phyloP scores from a whole-genome alignment of 768 basidiomycete species.

The Tylopilus rubrobrunneus region DNA sequence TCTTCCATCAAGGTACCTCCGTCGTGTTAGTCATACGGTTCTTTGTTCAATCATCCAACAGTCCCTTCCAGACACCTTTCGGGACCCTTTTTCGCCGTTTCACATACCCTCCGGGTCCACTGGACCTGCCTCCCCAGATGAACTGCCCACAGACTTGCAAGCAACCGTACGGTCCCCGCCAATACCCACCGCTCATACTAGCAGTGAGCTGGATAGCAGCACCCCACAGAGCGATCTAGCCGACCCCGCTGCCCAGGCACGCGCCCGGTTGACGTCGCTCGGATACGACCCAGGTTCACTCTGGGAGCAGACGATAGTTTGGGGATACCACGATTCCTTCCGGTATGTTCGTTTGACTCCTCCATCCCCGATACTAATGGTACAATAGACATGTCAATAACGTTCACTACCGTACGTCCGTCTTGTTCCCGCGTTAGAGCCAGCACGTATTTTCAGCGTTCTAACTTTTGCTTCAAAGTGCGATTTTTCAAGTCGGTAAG shows the following conservation, averaged over 20 bases:
- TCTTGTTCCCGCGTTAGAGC: neutral
- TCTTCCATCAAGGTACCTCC: slow-evolving; percentile 25
- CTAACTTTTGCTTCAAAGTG: slow-evolving; percentile 40
- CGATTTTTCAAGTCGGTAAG: slow-evolving; percentile 71
- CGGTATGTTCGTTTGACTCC: slow-evolving; percentile 40
- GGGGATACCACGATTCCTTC: too few species aligned
- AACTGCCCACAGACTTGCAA: slow-evolving; percentile 20
- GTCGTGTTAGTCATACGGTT: neutral
- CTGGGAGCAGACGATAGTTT: slow-evolving; percentile 73
- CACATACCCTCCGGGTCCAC: too few species aligned
- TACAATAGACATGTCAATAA: too few species aligned
- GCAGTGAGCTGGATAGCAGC: neutral
- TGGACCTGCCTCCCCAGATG: slow-evolving; percentile 60
- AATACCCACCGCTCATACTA: neutral
- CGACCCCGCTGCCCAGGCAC: too few species aligned
- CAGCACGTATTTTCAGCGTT: too few species aligned
- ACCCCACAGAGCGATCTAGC: too few species aligned
- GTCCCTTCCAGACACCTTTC: slow-evolving; percentile 61
- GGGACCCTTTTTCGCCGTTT: slow-evolving; percentile 61
- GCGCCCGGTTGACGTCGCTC: too few species aligned
- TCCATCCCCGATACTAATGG: neutral
- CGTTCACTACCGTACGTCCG: slow-evolving; percentile 56
- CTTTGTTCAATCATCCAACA: slow-evolving; percentile 21
- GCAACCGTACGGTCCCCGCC: slow-evolving; percentile 2
- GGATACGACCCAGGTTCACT: slow-evolving; percentile 57